These are phyloP conservation scores for Plenodomus biglobosus DNA, from an alignment of 2,329 filamentous ascomycete species.

Conservation along the genomic window DNA sequence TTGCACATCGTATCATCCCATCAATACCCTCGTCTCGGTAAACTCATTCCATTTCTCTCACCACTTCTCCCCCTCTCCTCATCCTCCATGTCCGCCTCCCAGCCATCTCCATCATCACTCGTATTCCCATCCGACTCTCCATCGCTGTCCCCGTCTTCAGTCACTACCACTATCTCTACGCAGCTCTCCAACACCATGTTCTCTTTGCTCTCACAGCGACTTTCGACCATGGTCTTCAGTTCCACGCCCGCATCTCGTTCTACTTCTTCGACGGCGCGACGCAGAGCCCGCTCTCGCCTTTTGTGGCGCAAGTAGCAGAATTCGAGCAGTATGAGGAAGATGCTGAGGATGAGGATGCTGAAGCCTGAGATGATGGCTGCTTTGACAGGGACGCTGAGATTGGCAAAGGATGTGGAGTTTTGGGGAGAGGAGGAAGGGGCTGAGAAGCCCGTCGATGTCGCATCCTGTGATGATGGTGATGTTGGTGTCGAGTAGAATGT, in stretches of 20 bases:
- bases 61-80: slow-evolving; percentile 10
- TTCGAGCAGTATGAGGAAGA: slow-evolving; percentile 13
- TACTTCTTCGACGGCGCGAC: slow-evolving; percentile 23
- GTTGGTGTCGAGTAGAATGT: background rate
- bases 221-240: background rate
- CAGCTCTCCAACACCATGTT: slow-evolving; percentile 30
- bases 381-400: slow-evolving; percentile 7
- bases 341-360: slow-evolving; percentile 6
- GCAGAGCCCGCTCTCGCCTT: slow-evolving; percentile 18
- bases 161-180: slow-evolving; percentile 26
- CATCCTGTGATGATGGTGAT: background rate
- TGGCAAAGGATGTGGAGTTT: background rate
- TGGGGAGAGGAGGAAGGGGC: slow-evolving; percentile 1
- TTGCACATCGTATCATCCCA: background rate
- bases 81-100: slow-evolving; percentile 1
- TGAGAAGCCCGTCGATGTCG: background rate
- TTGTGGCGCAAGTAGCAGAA: slow-evolving; percentile 19
- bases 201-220: slow-evolving; percentile 17
- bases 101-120: background rate
- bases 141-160: slow-evolving; percentile 10
- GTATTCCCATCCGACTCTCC: slow-evolving; percentile 9
- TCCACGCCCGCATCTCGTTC: slow-evolving; percentile 14
- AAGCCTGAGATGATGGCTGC: slow-evolving; percentile 10
- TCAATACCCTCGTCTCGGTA: slow-evolving; percentile 10
- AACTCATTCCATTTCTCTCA: slow-evolving; percentile 17